Evolutionary conservation across 768 basidiomycete species (phyloP), one percentile per base, ranked within the genome.

Genomic region (Terana coerulea): DNA sequence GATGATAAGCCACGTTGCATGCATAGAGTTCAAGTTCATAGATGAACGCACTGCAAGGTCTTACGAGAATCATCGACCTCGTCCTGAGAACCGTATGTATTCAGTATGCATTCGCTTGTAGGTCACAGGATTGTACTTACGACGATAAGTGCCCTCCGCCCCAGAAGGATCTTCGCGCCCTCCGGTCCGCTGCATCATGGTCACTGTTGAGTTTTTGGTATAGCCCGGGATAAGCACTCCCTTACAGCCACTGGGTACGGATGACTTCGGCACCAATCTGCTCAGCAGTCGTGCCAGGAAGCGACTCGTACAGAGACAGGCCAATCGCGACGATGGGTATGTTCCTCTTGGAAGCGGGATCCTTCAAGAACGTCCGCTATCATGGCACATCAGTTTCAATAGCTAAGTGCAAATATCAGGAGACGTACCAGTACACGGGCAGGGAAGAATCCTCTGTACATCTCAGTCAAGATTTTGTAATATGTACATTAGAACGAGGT

Each of bases 291-390:
- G 81, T 79, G 15, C 85, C 91, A 5, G 84, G 84, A 15, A 98
- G 75, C 24, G 88, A 81, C 66, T 99, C 97, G 61, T 99, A 99
- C 3, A 99, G 76, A 5, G 93, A 95, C 28, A 99, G 80, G 2
- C 97, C 95, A 57, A 99, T 98, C 4, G 97, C 95, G 67, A 94
- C 91, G 57, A 98, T 97, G 41, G 91, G 89, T 46, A 98, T 83
- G 51, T 89, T 86, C 59, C 80, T 82, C 60, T 88, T 85, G 25
- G 76, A 77, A 2, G 80, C 75, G 15, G 78, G 68, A 63, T 83
- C 78, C 63, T 88, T 87, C 55, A 94, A 74, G 72, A 92, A 94
- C 0, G 94, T 95, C 45, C 92, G 83, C 87, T 91, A 52, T 31
- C n/a, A n/a, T n/a, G 47, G 54, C 36, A 47, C 7, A 42, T 5